Conservation (phyloP, 345 rosid species). For the Citrus cavaleriei region DNA sequence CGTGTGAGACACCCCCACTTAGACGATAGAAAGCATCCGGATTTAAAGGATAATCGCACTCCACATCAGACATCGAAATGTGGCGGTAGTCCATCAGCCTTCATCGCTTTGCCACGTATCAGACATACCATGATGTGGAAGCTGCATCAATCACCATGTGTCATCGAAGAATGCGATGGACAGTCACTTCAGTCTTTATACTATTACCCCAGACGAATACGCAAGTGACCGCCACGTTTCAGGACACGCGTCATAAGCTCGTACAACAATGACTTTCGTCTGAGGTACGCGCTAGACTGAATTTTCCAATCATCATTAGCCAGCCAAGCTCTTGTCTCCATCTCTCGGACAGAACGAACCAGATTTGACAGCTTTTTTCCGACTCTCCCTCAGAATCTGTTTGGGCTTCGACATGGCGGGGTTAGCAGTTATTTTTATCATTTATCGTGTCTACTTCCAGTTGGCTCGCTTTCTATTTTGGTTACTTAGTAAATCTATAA, state of each 20-base stretch:
- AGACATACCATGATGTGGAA: neutral
- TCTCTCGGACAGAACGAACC: neutral
- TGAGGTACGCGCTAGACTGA: neutral
- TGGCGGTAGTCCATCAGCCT: neutral
- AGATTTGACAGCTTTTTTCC: too few species aligned
- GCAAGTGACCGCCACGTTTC: neutral
- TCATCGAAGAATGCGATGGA: neutral
- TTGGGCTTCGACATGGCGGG: neutral
- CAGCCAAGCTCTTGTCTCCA: neutral
- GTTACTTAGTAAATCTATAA: neutral
- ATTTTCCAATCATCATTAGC: neutral
- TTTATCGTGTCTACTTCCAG: neutral
- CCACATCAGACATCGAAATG: neutral
- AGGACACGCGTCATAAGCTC: neutral
- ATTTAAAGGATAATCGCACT: neutral
- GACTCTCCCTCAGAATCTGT: too few species aligned
- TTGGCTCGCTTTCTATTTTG: neutral
- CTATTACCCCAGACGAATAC: neutral
- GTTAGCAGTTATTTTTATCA: neutral
- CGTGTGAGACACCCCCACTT: neutral
- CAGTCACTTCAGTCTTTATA: neutral
- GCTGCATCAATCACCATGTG: neutral
- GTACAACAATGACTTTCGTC: neutral
- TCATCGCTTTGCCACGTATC: neutral
- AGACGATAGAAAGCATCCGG: constrained; percentile 1